phyloP scores from a whole-genome alignment of 2,329 filamentous ascomycete genomes.

The Aspergillus hiratsukae region DNA sequence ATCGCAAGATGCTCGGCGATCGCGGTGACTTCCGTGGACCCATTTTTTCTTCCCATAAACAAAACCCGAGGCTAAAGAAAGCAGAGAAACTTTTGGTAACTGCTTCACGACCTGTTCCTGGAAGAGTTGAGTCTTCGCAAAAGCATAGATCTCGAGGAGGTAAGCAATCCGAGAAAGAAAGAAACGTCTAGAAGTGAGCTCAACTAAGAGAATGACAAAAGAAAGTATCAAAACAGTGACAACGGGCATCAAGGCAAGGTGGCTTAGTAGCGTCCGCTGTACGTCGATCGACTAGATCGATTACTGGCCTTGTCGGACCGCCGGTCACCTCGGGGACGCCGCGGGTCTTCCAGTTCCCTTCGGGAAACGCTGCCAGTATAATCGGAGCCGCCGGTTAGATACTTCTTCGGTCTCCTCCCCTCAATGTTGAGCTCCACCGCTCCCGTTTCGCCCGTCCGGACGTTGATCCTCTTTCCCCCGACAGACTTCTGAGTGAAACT shows the following conservation, averaged over 20 bases:
- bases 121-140: background rate
- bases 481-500: slow-evolving; percentile 34
- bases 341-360: slow-evolving; percentile 30
- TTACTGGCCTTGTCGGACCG: slow-evolving; percentile 36
- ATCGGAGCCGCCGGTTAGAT: slow-evolving; percentile 33
- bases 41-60: slow-evolving; percentile 7
- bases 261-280: slow-evolving; percentile 23
- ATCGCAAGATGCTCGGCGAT: slow-evolving; percentile 1
- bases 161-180: background rate
- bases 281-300: slow-evolving; percentile 36
- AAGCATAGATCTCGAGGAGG: slow-evolving; percentile 1
- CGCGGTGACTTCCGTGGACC: background rate
- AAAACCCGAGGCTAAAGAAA: slow-evolving; percentile 13
- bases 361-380: slow-evolving; percentile 28
- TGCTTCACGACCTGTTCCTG: background rate
- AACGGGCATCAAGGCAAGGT: background rate
- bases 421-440: slow-evolving; percentile 37
- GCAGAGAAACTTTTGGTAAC: slow-evolving; percentile 8
- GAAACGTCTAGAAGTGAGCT: background rate
- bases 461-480: slow-evolving; percentile 36
- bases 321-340: slow-evolving; percentile 30
- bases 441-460: slow-evolving; percentile 36
- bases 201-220: background rate
- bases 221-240: background rate
- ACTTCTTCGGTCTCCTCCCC: slow-evolving; percentile 33